Evolutionary conservation across 2,329 filamentous ascomycete species (phyloP), one percentile per base, ranked within the genome.

Genomic region (Zymoseptoria pseudotritici): DNA sequence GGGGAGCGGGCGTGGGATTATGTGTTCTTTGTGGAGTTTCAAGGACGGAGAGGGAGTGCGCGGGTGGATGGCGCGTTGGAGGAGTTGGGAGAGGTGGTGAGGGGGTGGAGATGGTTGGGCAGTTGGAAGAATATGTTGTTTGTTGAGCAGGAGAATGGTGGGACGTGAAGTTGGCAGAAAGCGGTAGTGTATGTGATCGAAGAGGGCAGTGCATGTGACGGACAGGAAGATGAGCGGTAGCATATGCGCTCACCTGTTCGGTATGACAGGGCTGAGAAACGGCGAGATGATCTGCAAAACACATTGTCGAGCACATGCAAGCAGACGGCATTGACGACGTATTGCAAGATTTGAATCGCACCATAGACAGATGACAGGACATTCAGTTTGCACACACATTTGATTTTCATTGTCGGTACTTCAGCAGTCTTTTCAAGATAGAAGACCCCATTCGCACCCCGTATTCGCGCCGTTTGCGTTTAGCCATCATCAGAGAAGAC

Each of bases 21-120:
- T 76, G 83, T 97, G 46, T 97, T 97, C 77, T 92, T 97, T 71
- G 86, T 97, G 29, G 93, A 97, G 78, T 91, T 96, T 68, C 83
- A 88, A 72, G 87, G 88, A 1, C 81, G 84, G 72, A 77, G 68
- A 73, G 78, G 79, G 2, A 79, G 81, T 56, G 82, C 80, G 3
- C 78, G 79, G 62, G 86, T 91, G 17, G 80, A 83, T 60, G 75
- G 75, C 21, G 87, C 85, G 24, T 73, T 92, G 71, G 77, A 76
- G 55, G 82, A 82, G 64, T 78, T 91, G 65, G 76, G 75, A 1
- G 72, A 71, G 29, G 82, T 85, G 63, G 84, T 85, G n/a, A 77
- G 83, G 72, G 79, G 76, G 53, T 87, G 82, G 78, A 81, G 86
- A 69, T 89, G 86, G 68, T 60, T 74, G 63, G 72, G 72, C 10